phyloP scores from a whole-genome alignment of 352 stramenopile species.

The Globisporangium cystogenes region DNA sequence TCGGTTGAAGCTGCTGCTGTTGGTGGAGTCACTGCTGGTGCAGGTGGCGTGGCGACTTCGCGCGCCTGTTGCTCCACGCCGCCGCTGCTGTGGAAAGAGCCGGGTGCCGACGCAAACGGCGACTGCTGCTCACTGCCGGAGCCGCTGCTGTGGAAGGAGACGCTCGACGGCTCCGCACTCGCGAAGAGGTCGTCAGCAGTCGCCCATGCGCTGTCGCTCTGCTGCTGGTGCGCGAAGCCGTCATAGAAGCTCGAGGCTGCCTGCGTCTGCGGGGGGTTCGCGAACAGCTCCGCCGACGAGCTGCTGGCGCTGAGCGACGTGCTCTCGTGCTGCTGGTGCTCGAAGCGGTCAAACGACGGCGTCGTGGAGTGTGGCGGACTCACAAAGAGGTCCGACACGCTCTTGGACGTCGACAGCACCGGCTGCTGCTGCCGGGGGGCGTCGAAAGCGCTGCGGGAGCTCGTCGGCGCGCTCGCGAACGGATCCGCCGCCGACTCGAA shows the following conservation, averaged over 20 bases:
- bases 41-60: neutral
- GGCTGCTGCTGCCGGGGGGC: conserved; percentile 3
- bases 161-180: neutral
- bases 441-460: conserved; percentile 5
- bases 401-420: conserved; percentile 3
- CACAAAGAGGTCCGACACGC: conserved; percentile 7
- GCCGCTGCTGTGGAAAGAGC: neutral
- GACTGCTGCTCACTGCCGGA: neutral
- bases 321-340: conserved; percentile 1
- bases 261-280: neutral
- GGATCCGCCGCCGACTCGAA: conserved; percentile 12
- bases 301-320: neutral
- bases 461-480: conserved; percentile 12
- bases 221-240: conserved; percentile 2
- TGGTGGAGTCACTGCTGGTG: neutral
- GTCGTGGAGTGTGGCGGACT: conserved; percentile 1
- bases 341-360: conserved; percentile 6
- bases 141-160: neutral
- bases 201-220: neutral
- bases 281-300: conserved; percentile 8
- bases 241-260: conserved; percentile 3
- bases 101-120: neutral
- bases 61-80: neutral
- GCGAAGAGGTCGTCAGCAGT: conserved; percentile 5
- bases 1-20: neutral